Percentiles rank a stretch among this genome's conserved stretches.
Conservation (phyloP, 768 basidiomycete species). For the Serpula lacrymans region DNA sequence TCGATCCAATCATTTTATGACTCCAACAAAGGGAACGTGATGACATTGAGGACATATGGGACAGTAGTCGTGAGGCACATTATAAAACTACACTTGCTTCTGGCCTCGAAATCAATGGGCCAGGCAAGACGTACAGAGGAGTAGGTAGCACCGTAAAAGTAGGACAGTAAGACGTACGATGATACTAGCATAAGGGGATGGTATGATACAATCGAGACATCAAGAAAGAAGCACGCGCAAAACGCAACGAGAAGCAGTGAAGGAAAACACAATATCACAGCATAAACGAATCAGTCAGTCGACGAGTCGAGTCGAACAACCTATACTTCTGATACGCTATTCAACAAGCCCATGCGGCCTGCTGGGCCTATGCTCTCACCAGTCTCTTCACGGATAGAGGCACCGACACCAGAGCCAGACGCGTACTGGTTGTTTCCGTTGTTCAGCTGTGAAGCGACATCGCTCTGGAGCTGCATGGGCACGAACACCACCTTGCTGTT, state of each 20-base stretch:
- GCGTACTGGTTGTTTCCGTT: conserved; percentile 16
- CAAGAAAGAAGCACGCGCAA: no score
- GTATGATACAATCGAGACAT: no score
- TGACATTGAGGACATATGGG: background rate
- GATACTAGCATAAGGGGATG: no score
- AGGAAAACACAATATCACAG: background rate
- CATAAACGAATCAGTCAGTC: background rate
- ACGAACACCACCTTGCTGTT: conserved; percentile 92
- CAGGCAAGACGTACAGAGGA: background rate
- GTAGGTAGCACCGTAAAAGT: no score
- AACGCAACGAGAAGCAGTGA: background rate
- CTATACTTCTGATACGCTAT: conserved; percentile 21
- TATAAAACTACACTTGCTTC: conserved; percentile 1
- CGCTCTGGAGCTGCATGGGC: conserved; percentile 85
- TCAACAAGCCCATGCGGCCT: conserved; percentile 23
- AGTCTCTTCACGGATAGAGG: conserved; percentile 16
- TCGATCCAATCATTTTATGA: no score
- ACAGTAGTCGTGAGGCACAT: background rate
- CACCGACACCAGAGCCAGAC: conserved; percentile 19
- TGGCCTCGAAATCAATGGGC: background rate
- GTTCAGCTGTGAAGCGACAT: conserved; percentile 51
- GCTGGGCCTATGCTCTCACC: conserved; percentile 21
- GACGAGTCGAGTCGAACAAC: background rate
- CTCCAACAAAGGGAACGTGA: no score
- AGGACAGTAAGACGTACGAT: no score